Evolutionary conservation across 2,329 filamentous ascomycete genomes (phyloP).

Genomic region (Diaporthe ilicicola): DNA sequence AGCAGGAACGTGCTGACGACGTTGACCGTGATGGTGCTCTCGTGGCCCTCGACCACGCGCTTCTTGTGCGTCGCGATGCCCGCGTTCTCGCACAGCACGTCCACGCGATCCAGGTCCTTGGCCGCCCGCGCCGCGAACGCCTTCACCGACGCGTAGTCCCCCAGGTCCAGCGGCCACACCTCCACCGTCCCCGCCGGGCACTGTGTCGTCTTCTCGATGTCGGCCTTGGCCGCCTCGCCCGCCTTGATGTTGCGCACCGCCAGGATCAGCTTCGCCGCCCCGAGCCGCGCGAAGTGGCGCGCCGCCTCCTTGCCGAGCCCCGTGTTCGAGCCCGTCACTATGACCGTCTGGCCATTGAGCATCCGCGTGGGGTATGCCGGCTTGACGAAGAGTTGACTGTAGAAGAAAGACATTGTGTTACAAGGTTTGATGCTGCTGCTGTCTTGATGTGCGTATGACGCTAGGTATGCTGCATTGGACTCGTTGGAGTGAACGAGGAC

Average conservation of each 20-base stretch:
- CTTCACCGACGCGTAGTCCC: conserved; percentile 48
- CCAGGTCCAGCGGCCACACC: conserved; percentile 56
- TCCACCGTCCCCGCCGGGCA: conserved; percentile 24
- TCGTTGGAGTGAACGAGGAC: background rate
- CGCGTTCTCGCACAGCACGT: conserved; percentile 54
- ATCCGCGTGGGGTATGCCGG: conserved; percentile 28
- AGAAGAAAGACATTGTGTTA: conserved; percentile 24
- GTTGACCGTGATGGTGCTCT: conserved; percentile 54
- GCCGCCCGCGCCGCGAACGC: conserved; percentile 47
- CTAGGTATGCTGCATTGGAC: background rate
- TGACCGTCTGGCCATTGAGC: conserved; percentile 41
- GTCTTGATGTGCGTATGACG: background rate
- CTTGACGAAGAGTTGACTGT: conserved; percentile 28
- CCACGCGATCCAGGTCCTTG: conserved; percentile 48
- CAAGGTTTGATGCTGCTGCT: background rate
- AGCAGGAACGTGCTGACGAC: conserved; percentile 49
- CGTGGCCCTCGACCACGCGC: conserved; percentile 52
- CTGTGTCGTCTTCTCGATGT: conserved; percentile 34
- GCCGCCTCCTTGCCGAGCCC: conserved; percentile 52
- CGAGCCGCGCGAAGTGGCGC: conserved; percentile 45
- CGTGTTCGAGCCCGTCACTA: conserved; percentile 51
- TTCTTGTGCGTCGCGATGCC: conserved; percentile 51
- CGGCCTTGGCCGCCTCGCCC: conserved; percentile 39
- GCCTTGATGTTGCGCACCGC: conserved; percentile 45
- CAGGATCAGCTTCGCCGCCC: conserved; percentile 47